Base-by-base conservation (phyloP, 2,329 filamentous ascomycete species). In the Ophiostoma angusticollis region DNA sequence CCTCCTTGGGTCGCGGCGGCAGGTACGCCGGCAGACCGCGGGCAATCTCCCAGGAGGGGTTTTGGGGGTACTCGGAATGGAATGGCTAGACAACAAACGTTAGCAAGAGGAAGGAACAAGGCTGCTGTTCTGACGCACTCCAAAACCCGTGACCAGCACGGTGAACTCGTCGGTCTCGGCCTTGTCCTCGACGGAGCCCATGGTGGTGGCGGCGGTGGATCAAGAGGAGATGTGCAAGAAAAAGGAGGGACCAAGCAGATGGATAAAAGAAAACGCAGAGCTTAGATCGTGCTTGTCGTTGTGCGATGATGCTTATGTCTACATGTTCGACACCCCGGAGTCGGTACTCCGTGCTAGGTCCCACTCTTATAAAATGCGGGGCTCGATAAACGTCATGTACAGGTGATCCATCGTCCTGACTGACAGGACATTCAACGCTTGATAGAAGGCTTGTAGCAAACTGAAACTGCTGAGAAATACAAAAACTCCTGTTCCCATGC, bases 1-100 rank as follows among this genome's bases (percentile, higher is more conserved):
- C 52, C 49, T 45, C 57, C 51, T 67, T 70, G 46, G 56, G 56
- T 36, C 62, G 55, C 1, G 67, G 60, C 3, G 75, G 71, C 5
- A 87, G 69, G 48, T 72, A 69, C 3, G 69, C 57, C 4, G 84
- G 78, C n/a, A 93, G 72, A 16, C 63, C 65, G 19, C 65, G 68
- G 35, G 80, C 76, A 53, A 93, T 87, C 53, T 87, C 72, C 70
- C 75, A 87, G 3, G 84, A 85, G 8, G 85, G 84, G 54, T 93
- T 93, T 43, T 78, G 62, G 21, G 77, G 73, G 52, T 78, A 78
- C 31, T 78, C 62, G n/a, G 61, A 66, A 50, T 79, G 77, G 58
- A 93, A 93, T 2, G 85, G 80, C 83, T 89, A 44, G 14, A 13
- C 3, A 18, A 14, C 12, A 18, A 2, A n/a, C 2, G 2, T 17